These are phyloP conservation scores for Colletotrichum lindemuthianum DNA, from an alignment of 2,329 filamentous ascomycete species.

Conservation along the genomic window DNA sequence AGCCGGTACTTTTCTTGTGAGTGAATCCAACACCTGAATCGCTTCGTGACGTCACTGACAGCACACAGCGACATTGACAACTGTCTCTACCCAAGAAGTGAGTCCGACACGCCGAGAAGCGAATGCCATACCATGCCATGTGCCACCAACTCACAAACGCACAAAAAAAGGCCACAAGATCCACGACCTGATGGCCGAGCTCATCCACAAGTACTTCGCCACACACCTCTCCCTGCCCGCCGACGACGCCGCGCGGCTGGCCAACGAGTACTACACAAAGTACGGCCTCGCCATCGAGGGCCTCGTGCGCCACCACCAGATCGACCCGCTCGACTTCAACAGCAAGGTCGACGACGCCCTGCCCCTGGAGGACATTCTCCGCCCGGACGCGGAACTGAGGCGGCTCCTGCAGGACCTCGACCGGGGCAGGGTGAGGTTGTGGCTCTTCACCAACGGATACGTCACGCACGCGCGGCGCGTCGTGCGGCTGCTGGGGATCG, in stretches of 20 bases:
- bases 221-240: constrained; percentile 78
- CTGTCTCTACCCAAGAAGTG: constrained; percentile 91
- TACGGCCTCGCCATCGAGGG: constrained; percentile 97
- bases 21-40: constrained; percentile 12
- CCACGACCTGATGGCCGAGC: constrained; percentile 84
- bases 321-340: constrained; percentile 96
- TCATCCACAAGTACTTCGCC: constrained; percentile 75
- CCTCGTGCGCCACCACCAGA: constrained; percentile 91
- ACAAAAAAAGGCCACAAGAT: constrained; percentile 73
- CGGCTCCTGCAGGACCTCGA: constrained; percentile 85
- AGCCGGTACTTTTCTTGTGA: constrained; percentile 57
- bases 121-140: too few relatives aligned
- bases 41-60: neutral
- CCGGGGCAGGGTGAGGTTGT: constrained; percentile 83
- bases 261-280: constrained; percentile 91
- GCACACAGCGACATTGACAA: constrained; percentile 94
- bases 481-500: constrained; percentile 81
- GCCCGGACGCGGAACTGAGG: constrained; percentile 79
- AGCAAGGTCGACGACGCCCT: constrained; percentile 93
- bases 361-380: constrained; percentile 87
- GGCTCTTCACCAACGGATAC: constrained; percentile 98
- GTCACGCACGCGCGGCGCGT: constrained; percentile 87
- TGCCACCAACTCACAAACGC: constrained; percentile 38
- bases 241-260: constrained; percentile 83
- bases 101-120: constrained; percentile 34